Percentiles rank a stretch among this genome's conserved stretches.
Conservation (phyloP, 225 moss, liverwort and hornwort species). For the Sphagnum tenellum region DNA sequence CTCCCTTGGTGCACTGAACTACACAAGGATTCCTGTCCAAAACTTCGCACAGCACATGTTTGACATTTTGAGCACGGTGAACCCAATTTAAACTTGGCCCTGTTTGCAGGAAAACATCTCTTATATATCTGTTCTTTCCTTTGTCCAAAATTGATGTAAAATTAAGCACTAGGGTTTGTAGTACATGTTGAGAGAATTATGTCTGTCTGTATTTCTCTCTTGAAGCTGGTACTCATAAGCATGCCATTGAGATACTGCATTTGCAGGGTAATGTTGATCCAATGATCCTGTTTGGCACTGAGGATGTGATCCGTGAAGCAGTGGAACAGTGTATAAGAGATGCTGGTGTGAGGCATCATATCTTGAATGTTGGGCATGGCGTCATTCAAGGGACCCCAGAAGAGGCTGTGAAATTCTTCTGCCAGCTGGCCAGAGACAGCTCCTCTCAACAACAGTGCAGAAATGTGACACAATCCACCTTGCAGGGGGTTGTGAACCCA, state of each 20-base stretch:
- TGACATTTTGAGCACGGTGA: too few relatives aligned
- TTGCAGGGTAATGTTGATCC: constrained; percentile 91
- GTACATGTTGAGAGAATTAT: too few relatives aligned
- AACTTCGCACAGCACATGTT: too few relatives aligned
- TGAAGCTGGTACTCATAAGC: too few relatives aligned
- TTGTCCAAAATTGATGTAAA: too few relatives aligned
- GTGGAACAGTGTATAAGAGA: constrained; percentile 57
- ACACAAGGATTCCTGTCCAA: too few relatives aligned
- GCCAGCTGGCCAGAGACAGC: constrained; percentile 76
- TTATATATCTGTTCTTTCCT: too few relatives aligned
- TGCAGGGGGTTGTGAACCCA: constrained; percentile 9
- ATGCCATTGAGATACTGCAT: neutral
- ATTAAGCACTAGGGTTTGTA: too few relatives aligned
- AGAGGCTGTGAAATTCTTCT: constrained; percentile 68
- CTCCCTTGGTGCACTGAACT: too few relatives aligned
- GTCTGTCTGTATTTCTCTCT: too few relatives aligned
- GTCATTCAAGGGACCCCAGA: constrained; percentile 95
- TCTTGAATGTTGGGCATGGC: constrained; percentile 92
- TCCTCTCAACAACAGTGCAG: neutral
- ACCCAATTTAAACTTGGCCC: too few relatives aligned
- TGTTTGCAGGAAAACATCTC: too few relatives aligned
- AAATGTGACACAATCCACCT: neutral
- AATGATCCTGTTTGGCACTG: constrained; percentile 75
- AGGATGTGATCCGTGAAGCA: constrained; percentile 60
- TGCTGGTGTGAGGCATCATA: constrained; percentile 54